Evolutionary conservation across 2,329 filamentous ascomycete genomes (phyloP).

Genomic region (Fusarium nematophilum): DNA sequence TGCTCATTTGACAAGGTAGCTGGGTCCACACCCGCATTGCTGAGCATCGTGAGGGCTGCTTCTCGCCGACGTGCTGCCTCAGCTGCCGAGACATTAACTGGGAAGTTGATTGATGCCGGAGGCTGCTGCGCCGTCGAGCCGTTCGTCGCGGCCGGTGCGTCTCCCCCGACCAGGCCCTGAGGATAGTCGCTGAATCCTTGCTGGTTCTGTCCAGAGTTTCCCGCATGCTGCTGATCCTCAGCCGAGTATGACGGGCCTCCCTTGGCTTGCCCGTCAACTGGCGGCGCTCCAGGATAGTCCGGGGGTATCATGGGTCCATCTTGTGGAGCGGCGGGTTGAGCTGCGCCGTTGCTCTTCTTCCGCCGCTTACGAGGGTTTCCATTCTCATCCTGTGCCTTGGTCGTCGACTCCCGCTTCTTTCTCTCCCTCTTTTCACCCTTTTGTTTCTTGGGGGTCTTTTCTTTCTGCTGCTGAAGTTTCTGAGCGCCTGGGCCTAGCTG

Average conservation of each 20-base stretch:
- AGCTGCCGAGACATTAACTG: conserved; percentile 53
- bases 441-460: conserved; percentile 43
- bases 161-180: conserved; percentile 24
- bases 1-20: conserved; percentile 64
- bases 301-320: conserved; percentile 25
- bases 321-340: conserved; percentile 22
- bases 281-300: conserved; percentile 19
- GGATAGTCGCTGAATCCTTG: conserved; percentile 32
- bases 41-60: conserved; percentile 60
- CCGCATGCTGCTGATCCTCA: conserved; percentile 7
- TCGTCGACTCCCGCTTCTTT: conserved; percentile 27
- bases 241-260: conserved; percentile 14
- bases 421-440: conserved; percentile 45
- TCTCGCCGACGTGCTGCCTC: conserved; percentile 64
- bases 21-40: conserved; percentile 61
- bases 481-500: conserved; percentile 43
- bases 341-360: conserved; percentile 41
- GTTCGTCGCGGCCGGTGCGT: conserved; percentile 13
- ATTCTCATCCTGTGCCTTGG: conserved; percentile 40
- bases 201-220: conserved; percentile 3
- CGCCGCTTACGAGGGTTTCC: conserved; percentile 45
- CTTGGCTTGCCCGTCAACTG: conserved; percentile 16
- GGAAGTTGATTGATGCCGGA: conserved; percentile 29
- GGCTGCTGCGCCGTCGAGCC: conserved; percentile 15
- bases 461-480: conserved; percentile 39